phyloP scores from a whole-genome alignment of 495 filamentous ascomycete genomes.

The Penicillium simplicissimum region DNA sequence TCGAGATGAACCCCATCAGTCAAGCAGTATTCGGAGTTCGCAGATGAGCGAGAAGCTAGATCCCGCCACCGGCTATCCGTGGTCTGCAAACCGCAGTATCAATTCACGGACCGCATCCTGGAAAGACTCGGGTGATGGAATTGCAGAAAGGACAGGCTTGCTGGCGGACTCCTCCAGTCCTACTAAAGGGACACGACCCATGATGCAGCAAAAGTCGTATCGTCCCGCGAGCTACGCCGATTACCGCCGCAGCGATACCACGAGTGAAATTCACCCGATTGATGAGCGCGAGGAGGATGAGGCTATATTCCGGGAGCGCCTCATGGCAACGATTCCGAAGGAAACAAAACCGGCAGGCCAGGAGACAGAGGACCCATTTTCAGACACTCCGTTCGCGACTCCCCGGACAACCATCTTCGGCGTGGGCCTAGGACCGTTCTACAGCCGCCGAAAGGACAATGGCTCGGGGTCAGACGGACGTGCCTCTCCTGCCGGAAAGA shows the following conservation, averaged over 20 bases:
- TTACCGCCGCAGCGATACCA: conserved; percentile 43
- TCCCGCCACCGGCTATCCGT: conserved; percentile 33
- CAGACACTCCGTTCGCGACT: conserved; percentile 30
- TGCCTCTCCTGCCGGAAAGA: conserved; percentile 46
- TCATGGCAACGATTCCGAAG: conserved; percentile 27
- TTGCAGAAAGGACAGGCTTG: conserved; percentile 56
- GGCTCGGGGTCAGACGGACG: conserved; percentile 26
- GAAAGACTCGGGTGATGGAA: conserved; percentile 32
- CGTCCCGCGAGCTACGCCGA: conserved; percentile 44
- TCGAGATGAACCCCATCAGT: conserved; percentile 34
- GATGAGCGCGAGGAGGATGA: conserved; percentile 72
- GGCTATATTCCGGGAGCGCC: conserved; percentile 28
- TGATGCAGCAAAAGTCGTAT: conserved; percentile 22
- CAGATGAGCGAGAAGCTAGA: conserved; percentile 29
- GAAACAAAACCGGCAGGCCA: conserved; percentile 10
- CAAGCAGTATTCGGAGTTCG: conserved; percentile 41
- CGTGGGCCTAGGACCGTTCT: conserved; percentile 32
- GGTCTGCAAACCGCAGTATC: conserved; percentile 38
- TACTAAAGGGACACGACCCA: conserved; percentile 43
- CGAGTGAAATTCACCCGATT: conserved; percentile 63
- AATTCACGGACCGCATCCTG: conserved; percentile 23
- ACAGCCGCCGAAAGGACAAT: conserved; percentile 27
- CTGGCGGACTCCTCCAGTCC: conserved; percentile 58
- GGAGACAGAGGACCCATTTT: conserved; percentile 33
- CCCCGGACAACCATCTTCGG: conserved; percentile 34